Conservation (phyloP, 1,139 yeast genomes). For the Arxiozyma telluris region DNA sequence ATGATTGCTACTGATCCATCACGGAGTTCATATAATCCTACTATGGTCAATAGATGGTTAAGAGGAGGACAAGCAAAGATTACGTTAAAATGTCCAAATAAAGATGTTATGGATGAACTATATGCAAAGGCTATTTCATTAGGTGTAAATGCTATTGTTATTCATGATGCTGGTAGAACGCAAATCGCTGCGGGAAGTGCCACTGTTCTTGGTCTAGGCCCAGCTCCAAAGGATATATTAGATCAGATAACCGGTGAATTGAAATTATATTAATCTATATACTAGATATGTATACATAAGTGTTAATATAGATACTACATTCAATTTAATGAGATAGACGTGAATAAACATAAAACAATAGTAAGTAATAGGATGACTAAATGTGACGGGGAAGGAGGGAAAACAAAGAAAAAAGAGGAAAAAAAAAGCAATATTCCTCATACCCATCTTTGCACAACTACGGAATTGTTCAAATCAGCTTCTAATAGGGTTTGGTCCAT, state of each 20-base stretch:
- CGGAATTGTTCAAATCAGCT: constrained; percentile 74
- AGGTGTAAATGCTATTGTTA: constrained; percentile 68
- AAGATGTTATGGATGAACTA: constrained; percentile 68
- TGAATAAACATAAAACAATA: not conserved
- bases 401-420: not conserved
- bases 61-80: constrained; percentile 89
- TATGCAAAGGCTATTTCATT: constrained; percentile 74
- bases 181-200: constrained; percentile 93
- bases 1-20: constrained; percentile 48
- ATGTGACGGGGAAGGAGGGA: not conserved
- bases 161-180: constrained; percentile 95
- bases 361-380: not conserved
- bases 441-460: constrained; percentile 81
- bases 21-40: constrained; percentile 47
- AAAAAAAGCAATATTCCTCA: constrained; percentile 3
- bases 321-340: not conserved
- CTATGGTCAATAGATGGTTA: constrained; percentile 70
- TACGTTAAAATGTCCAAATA: constrained; percentile 65
- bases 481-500: constrained; percentile 50
- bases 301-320: not conserved
- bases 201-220: constrained; percentile 91
- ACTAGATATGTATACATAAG: not conserved
- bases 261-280: constrained; percentile 50
- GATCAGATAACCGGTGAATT: constrained; percentile 76
- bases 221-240: constrained; percentile 80